A percentile compares a stretch with the other conserved stretches of the same genome.
phyloP scores from a whole-genome alignment of 768 basidiomycete genomes.

The Auriculariales sp. region DNA sequence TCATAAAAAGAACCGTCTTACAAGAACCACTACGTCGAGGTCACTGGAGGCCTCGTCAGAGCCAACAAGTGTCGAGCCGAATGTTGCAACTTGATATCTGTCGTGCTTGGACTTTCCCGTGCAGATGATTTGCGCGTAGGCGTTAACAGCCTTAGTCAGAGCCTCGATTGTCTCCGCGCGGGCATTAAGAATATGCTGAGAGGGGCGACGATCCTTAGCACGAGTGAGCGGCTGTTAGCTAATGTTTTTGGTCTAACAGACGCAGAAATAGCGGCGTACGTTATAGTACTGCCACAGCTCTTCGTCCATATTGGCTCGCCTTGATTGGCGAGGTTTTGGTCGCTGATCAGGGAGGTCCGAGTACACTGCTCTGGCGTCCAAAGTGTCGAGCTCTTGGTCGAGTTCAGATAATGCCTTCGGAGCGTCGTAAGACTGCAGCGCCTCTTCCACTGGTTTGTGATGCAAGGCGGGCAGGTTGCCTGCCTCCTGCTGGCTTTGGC shows the following conservation, averaged over 20 bases:
- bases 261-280: neutral
- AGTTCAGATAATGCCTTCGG: too few species aligned
- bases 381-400: too few species aligned
- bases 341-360: too few species aligned
- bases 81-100: conserved; percentile 23
- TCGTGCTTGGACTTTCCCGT: too few species aligned
- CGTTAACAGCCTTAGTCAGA: neutral
- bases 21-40: conserved; percentile 37
- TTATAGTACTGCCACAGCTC: neutral
- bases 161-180: neutral
- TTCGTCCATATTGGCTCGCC: neutral
- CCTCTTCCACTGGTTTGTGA: too few species aligned
- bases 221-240: neutral
- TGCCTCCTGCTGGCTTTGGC: too few species aligned
- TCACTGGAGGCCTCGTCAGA: conserved; percentile 27
- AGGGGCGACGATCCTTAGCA: neutral
- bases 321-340: too few species aligned
- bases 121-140: neutral
- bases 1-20: conserved; percentile 14
- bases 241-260: neutral
- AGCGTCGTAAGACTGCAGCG: too few species aligned
- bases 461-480: too few species aligned
- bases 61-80: conserved; percentile 40
- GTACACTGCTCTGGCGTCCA: too few species aligned
- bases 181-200: neutral